Evolutionary conservation across 176 grass and related monocot species (phyloP).

Genomic region (Carex littledalei): DNA sequence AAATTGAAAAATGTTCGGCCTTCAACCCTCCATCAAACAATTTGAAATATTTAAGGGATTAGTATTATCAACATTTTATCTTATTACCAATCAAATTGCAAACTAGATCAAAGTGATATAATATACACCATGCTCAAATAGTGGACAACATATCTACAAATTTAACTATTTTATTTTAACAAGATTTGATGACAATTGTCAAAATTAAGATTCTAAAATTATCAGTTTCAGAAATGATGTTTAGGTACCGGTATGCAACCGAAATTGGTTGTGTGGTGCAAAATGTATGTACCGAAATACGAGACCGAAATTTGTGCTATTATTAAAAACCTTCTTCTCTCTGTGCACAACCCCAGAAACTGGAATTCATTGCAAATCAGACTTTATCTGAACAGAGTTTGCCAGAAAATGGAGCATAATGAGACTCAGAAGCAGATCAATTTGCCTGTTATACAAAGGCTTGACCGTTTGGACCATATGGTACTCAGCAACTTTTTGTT

Average conservation of each 20-base stretch:
- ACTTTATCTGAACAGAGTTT: not conserved
- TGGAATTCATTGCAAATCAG: not conserved
- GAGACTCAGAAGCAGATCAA: not conserved
- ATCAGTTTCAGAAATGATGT: not conserved
- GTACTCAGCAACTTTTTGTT: not conserved
- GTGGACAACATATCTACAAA: too few relatives aligned
- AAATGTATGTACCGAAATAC: not conserved
- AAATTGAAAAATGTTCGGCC: not conserved
- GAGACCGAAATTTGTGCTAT: not conserved
- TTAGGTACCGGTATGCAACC: not conserved
- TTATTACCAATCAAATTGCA: not conserved
- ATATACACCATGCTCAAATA: not conserved
- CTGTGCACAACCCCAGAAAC: not conserved
- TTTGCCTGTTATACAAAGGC: slow-evolving; percentile 19
- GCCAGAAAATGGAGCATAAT: slow-evolving; percentile 20
- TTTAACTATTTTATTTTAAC: too few relatives aligned
- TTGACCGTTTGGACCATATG: slow-evolving; percentile 25
- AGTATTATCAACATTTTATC: not conserved
- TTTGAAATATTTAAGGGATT: not conserved
- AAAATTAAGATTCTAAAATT: not conserved
- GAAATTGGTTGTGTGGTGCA: not conserved
- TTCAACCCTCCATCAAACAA: not conserved
- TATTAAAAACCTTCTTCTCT: not conserved
- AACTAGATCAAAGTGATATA: not conserved
- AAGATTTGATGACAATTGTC: not conserved